phyloP scores from a whole-genome alignment of 306 rosid species.

The Prunus padus region DNA sequence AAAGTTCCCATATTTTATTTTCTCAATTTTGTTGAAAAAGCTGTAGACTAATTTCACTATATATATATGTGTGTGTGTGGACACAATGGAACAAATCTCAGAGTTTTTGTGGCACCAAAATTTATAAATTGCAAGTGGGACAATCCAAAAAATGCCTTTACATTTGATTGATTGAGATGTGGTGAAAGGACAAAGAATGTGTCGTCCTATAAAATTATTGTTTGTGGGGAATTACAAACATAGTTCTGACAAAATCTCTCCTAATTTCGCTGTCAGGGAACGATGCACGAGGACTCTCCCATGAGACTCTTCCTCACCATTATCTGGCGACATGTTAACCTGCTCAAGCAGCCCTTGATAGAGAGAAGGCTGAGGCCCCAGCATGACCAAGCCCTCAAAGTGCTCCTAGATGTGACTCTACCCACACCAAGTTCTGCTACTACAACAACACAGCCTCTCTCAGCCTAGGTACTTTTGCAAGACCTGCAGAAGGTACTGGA shows the following conservation, averaged over 20 bases:
- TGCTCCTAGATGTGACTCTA: constrained; percentile 95
- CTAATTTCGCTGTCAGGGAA: constrained; percentile 43
- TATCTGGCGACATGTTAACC: constrained; percentile 67
- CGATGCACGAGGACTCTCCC: constrained; percentile 66
- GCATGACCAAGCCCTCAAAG: constrained; percentile 74
- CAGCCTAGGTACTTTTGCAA: constrained; percentile 99
- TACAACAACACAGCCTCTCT: constrained; percentile 96
- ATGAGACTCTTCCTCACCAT: constrained; percentile 78
- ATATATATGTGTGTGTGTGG: too few species aligned
- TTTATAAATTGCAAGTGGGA: too few species aligned
- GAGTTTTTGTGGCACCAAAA: neutral
- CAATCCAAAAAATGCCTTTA: too few species aligned
- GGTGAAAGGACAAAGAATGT: neutral
- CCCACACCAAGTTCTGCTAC: constrained; percentile 96
- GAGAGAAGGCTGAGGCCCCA: constrained; percentile 80
- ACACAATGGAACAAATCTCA: too few species aligned
- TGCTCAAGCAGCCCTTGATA: constrained; percentile 73
- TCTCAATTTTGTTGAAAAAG: too few species aligned
- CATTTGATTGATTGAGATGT: neutral
- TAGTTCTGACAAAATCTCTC: neutral
- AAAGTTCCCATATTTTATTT: too few species aligned
- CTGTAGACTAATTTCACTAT: too few species aligned
- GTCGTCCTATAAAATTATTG: neutral
- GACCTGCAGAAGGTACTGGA: constrained; percentile 95
- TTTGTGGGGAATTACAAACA: neutral